These are phyloP conservation scores for Hemisphaericaspora xylofermentans DNA, from an alignment of 1,139 yeast species.

Conservation along the genomic window DNA sequence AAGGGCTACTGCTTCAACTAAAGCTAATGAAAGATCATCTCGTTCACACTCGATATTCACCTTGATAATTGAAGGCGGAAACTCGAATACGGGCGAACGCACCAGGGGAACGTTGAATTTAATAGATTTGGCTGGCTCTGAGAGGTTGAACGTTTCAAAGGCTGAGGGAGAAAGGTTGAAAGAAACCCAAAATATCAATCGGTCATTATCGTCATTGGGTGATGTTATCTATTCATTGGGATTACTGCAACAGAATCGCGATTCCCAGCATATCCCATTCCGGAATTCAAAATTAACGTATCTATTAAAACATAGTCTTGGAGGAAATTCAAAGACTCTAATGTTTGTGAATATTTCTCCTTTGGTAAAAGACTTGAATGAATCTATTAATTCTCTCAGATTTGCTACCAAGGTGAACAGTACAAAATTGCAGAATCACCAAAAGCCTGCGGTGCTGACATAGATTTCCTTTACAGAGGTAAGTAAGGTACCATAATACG, in stretches of 20 bases:
- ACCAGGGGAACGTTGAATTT: constrained; percentile 68
- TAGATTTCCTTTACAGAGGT: background rate
- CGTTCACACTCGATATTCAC: constrained; percentile 72
- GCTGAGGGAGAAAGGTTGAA: constrained; percentile 77
- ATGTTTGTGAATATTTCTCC: constrained; percentile 95
- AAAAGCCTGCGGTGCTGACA: background rate
- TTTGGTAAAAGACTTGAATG: constrained; percentile 57
- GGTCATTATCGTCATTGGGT: constrained; percentile 83
- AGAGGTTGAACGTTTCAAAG: constrained; percentile 73
- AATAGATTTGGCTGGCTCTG: constrained; percentile 88
- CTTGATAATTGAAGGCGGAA: constrained; percentile 57
- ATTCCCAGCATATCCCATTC: constrained; percentile 46
- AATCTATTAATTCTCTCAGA: constrained; percentile 79
- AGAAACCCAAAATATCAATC: constrained; percentile 90
- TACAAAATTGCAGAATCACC: constrained; percentile 34
- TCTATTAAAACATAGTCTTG: constrained; percentile 76
- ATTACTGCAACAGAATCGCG: constrained; percentile 17
- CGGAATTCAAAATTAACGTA: constrained; percentile 71
- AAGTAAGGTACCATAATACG: too few species aligned
- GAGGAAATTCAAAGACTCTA: constrained; percentile 84
- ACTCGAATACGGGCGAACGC: constrained; percentile 47
- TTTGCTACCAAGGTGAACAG: constrained; percentile 83
- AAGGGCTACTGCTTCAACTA: constrained; percentile 81
- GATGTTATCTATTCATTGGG: constrained; percentile 84
- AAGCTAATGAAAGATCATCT: constrained; percentile 75